phyloP scores from a whole-genome alignment of 768 basidiomycete genomes.

The Russula abietina region DNA sequence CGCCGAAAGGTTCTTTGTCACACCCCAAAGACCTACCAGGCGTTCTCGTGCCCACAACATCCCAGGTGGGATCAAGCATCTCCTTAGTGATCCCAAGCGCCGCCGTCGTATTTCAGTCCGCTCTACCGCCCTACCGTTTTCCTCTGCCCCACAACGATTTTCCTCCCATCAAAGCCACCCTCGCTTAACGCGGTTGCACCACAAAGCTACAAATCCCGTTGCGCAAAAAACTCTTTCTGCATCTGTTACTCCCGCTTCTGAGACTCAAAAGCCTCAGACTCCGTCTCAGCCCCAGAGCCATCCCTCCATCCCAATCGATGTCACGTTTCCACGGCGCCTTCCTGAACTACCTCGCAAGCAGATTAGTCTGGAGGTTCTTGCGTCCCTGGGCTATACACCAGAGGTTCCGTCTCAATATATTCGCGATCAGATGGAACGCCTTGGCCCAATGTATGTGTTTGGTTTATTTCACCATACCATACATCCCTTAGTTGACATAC shows the following conservation, averaged over 20 bases:
- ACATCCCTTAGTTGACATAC: background rate
- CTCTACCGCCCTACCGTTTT: background rate
- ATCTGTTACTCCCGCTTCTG: background rate
- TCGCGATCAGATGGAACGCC: constrained; percentile 11
- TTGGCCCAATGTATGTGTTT: constrained; percentile 5
- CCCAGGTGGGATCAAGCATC: constrained; percentile 17
- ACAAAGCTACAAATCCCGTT: background rate
- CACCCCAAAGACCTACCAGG: background rate
- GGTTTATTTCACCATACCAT: background rate
- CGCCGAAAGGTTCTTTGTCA: background rate
- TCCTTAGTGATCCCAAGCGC: constrained; percentile 17
- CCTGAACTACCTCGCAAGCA: constrained; percentile 8
- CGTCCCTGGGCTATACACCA: constrained; percentile 8
- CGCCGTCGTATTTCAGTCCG: constrained; percentile 12
- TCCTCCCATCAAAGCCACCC: background rate
- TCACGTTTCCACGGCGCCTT: constrained; percentile 10
- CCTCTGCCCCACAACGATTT: background rate
- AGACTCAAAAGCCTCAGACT: background rate
- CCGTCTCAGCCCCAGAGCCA: background rate
- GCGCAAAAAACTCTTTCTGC: background rate
- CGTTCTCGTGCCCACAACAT: constrained; percentile 21
- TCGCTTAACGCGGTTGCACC: background rate
- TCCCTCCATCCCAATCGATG: background rate
- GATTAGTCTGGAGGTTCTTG: constrained; percentile 13
- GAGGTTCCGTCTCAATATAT: constrained; percentile 14